A percentile compares a stretch with the other conserved stretches of the same genome.
Conservation (phyloP, 352 stramenopile species). For the Phytophthora ramorum region DNA sequence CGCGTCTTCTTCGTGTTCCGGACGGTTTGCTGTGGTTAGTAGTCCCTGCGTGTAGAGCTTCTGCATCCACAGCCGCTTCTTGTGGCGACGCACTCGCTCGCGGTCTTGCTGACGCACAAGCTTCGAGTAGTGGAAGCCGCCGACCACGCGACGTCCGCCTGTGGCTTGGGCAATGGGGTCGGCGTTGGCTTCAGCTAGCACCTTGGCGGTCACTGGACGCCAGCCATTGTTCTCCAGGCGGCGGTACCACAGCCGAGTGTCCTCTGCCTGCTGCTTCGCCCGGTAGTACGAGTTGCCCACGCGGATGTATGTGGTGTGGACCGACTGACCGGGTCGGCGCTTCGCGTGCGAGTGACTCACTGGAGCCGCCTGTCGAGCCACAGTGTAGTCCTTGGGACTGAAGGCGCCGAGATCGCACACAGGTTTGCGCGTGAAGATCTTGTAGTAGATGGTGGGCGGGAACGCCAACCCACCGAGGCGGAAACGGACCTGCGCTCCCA, state of each 20-base stretch:
- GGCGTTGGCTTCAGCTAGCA: conserved; percentile 63
- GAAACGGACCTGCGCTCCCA: conserved; percentile 86
- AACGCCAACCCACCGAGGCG: conserved; percentile 88
- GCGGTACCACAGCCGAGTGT: conserved; percentile 84
- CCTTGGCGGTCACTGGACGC: conserved; percentile 88
- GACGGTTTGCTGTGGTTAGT: conserved; percentile 32
- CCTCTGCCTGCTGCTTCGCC: conserved; percentile 52
- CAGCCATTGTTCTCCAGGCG: conserved; percentile 93
- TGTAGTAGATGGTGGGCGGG: conserved; percentile 95
- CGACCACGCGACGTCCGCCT: conserved; percentile 27
- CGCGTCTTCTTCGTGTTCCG: conserved; percentile 14
- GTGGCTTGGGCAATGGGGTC: conserved; percentile 69
- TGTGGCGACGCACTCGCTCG: conserved; percentile 54
- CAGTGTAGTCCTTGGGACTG: conserved; percentile 90
- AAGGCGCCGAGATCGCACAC: conserved; percentile 92
- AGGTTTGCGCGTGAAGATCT: conserved; percentile 89
- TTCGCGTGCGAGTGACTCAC: conserved; percentile 32
- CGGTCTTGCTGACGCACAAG: conserved; percentile 64
- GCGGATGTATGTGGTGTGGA: conserved; percentile 56
- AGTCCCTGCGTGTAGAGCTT: conserved; percentile 76
- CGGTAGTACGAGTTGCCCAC: conserved; percentile 81
- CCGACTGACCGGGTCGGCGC: conserved; percentile 15
- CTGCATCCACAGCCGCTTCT: conserved; percentile 86
- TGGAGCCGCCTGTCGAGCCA: conserved; percentile 45
- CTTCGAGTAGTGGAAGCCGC: conserved; percentile 54